These are phyloP conservation scores for Centella asiatica DNA, from an alignment of 129 eudicot species.

Conservation along the genomic window DNA sequence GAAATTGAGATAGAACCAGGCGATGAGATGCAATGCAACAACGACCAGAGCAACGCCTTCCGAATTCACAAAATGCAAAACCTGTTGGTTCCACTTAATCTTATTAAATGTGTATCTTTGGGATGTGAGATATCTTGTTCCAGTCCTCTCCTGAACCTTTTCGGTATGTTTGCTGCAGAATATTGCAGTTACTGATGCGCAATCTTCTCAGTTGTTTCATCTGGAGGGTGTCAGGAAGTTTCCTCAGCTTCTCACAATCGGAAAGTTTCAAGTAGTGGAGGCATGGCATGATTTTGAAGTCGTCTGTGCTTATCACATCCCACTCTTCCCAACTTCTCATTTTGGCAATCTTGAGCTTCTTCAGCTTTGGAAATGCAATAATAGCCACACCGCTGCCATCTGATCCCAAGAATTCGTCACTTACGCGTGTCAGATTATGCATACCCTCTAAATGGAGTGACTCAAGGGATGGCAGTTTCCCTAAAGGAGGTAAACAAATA, in stretches of 20 bases:
- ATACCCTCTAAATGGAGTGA: slow-evolving; percentile 27
- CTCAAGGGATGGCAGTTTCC: slow-evolving; percentile 29
- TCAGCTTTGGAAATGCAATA: slow-evolving; percentile 33
- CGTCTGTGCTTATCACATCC: slow-evolving; percentile 14
- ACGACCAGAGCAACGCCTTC: too few species aligned
- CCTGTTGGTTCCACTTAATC: too few species aligned
- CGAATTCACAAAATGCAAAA: too few species aligned
- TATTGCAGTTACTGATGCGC: slow-evolving; percentile 13
- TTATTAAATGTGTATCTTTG: slow-evolving; percentile 14
- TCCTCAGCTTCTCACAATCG: slow-evolving; percentile 24
- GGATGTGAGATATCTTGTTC: slow-evolving; percentile 25
- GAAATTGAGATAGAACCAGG: too few species aligned
- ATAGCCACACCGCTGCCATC: neutral
- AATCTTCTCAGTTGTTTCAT: slow-evolving; percentile 14
- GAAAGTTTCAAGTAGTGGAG: slow-evolving; percentile 28
- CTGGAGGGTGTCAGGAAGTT: slow-evolving; percentile 18
- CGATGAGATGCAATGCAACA: too few species aligned
- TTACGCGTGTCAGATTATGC: slow-evolving; percentile 16
- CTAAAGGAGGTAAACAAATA: slow-evolving; percentile 30
- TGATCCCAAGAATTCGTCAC: slow-evolving; percentile 18
- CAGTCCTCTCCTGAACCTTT: slow-evolving; percentile 29
- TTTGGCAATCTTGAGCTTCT: slow-evolving; percentile 27
- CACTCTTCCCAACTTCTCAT: slow-evolving; percentile 38
- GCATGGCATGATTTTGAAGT: slow-evolving; percentile 23
- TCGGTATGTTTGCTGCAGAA: slow-evolving; percentile 20